Conservation (phyloP, 768 basidiomycete genomes). For the Phlegmacium glaucopus region DNA sequence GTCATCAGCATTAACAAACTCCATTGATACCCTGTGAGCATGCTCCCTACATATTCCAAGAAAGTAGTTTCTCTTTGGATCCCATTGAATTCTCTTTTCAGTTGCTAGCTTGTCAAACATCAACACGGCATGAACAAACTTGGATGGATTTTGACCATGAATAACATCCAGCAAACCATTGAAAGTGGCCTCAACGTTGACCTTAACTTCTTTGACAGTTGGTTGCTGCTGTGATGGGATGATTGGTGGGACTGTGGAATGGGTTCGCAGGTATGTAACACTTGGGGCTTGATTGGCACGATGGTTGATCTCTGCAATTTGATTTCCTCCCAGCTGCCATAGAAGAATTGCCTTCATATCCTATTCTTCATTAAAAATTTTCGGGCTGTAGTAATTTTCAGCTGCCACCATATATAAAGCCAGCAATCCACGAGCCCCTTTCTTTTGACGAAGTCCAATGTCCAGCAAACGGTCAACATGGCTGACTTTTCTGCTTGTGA, state of each 20-base stretch:
- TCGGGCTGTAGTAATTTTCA: conserved; percentile 13
- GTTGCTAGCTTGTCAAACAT: conserved; percentile 26
- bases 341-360: conserved; percentile 15
- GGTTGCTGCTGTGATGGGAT: conserved; percentile 1
- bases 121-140: conserved; percentile 15
- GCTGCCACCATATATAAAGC: conserved; percentile 3
- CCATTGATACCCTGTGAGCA: conserved; percentile 4
- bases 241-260: not conserved
- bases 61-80: conserved; percentile 18
- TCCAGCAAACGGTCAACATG: conserved; percentile 13
- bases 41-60: conserved; percentile 22
- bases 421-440: conserved; percentile 8
- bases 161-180: not conserved
- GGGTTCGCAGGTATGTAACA: not conserved
- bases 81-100: conserved; percentile 18
- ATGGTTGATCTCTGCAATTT: conserved; percentile 17
- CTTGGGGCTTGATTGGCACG: conserved; percentile 6
- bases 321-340: conserved; percentile 15
- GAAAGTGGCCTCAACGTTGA: conserved; percentile 1
- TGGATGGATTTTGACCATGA: not conserved
- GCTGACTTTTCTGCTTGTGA: conserved; percentile 14
- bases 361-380: conserved; percentile 19
- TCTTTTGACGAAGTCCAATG: conserved; percentile 5
- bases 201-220: not conserved
- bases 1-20: conserved; percentile 15